phyloP scores from a whole-genome alignment of 345 rosid genomes.

The Rhizophora mangle region DNA sequence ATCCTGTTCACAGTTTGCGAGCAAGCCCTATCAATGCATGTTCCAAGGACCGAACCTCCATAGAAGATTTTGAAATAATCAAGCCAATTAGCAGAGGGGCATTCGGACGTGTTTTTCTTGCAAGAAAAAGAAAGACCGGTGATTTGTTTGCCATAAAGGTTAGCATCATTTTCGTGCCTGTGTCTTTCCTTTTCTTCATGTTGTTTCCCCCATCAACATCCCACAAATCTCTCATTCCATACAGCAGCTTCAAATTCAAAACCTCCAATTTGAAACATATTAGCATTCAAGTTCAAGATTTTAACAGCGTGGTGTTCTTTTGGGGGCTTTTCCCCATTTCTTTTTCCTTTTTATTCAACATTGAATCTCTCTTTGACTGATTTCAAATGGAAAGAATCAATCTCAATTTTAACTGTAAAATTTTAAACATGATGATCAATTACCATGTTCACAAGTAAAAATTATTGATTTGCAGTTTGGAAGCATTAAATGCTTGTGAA shows the following conservation, averaged over 20 bases:
- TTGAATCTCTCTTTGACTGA: no score
- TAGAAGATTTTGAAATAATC: conserved; percentile 96
- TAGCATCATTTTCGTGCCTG: conserved; percentile 9
- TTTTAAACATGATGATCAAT: no score
- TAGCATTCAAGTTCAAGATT: no score
- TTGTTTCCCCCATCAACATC: no score
- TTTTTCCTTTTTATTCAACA: no score
- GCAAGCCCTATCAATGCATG: conserved; percentile 79
- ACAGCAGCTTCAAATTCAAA: no score
- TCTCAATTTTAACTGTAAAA: no score
- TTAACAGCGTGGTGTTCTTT: no score
- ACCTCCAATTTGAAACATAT: no score
- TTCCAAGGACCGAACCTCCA: conserved; percentile 87
- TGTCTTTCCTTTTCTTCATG: not conserved
- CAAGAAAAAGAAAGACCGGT: conserved; percentile 88
- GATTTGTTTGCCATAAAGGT: conserved; percentile 98
- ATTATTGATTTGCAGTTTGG: not conserved
- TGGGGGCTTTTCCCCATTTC: no score
- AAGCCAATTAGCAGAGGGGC: conserved; percentile 99
- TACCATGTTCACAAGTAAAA: not conserved
- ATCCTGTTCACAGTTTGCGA: conserved; percentile 68
- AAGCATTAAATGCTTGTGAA: not conserved
- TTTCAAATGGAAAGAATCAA: no score
- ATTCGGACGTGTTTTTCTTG: conserved; percentile 91
- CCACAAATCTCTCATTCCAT: no score